Evolutionary conservation across 1,139 yeast species (phyloP).

Genomic region (Blastobotrys ciferrii): DNA sequence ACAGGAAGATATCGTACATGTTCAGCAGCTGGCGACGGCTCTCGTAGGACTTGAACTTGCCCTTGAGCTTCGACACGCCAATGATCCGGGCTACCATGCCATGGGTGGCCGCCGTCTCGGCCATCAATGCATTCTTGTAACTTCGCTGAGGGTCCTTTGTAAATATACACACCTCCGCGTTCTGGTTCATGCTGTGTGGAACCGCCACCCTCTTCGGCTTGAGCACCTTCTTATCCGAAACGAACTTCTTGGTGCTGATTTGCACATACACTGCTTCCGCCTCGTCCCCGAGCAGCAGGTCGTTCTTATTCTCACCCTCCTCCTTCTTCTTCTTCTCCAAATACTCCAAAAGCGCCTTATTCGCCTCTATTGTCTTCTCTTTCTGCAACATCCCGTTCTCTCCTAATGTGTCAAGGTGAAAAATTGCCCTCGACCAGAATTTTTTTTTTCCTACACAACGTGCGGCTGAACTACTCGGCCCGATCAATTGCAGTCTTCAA

Average conservation of each 20-base stretch:
- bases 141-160: constrained; percentile 66
- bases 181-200: constrained; percentile 49
- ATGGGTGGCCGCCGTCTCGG: constrained; percentile 49
- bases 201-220: constrained; percentile 67
- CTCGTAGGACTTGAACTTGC: constrained; percentile 45
- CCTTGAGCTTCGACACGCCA: constrained; percentile 43
- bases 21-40: constrained; percentile 40
- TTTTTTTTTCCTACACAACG: constrained; percentile 12
- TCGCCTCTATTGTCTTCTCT: constrained; percentile 34
- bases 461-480: background rate
- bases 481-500: no score
- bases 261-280: constrained; percentile 47
- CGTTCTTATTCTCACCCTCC: constrained; percentile 33
- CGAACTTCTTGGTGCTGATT: constrained; percentile 62
- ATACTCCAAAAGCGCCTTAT: constrained; percentile 38
- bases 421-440: constrained; percentile 19
- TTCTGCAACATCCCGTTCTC: background rate
- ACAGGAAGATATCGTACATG: constrained; percentile 63
- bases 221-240: constrained; percentile 59
- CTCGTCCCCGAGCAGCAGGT: constrained; percentile 57
- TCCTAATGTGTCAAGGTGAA: background rate
- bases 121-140: constrained; percentile 57
- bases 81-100: constrained; percentile 38
- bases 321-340: constrained; percentile 23
- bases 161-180: constrained; percentile 60